Evolutionary conservation across 192 early-diverging fungal genomes (phyloP).

Genomic region (Irineochytrium annulatum): DNA sequence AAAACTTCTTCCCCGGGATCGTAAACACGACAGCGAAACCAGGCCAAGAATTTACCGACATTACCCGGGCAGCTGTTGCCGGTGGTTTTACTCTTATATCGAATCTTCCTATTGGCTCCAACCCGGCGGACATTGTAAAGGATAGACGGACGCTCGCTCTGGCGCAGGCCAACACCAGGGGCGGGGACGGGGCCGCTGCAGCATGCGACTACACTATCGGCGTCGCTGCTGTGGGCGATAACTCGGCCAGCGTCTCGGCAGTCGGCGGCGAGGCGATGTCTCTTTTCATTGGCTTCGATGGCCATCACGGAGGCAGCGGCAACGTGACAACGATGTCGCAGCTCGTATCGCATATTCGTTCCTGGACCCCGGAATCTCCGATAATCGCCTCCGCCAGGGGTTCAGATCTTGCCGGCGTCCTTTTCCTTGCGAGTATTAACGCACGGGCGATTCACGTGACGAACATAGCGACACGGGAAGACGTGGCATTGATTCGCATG

Average conservation of each 20-base stretch:
- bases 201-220: slow-evolving; percentile 69
- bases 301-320: slow-evolving; percentile 31
- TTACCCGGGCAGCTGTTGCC: slow-evolving; percentile 69
- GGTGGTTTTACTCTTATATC: slow-evolving; percentile 84
- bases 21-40: slow-evolving; percentile 25
- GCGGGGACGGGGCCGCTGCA: slow-evolving; percentile 29
- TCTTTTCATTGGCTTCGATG: slow-evolving; percentile 60
- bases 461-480: slow-evolving; percentile 69
- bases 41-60: slow-evolving; percentile 60
- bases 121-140: slow-evolving; percentile 48
- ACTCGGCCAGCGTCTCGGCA: slow-evolving; percentile 45
- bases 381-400: slow-evolving; percentile 83
- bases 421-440: slow-evolving; percentile 82
- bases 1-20: slow-evolving; percentile 58
- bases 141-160: slow-evolving; percentile 52
- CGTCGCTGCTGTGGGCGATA: slow-evolving; percentile 65
- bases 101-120: slow-evolving; percentile 51
- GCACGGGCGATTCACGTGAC: slow-evolving; percentile 86
- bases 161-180: slow-evolving; percentile 44
- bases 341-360: slow-evolving; percentile 68
- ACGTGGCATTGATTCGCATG: slow-evolving; percentile 80
- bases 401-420: slow-evolving; percentile 79
- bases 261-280: slow-evolving; percentile 43
- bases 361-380: slow-evolving; percentile 71
- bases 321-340: slow-evolving; percentile 53